These are phyloP conservation scores for Phaeosphaeriaceae sp. DNA, from an alignment of 2,329 filamentous ascomycete genomes.

Conservation along the genomic window DNA sequence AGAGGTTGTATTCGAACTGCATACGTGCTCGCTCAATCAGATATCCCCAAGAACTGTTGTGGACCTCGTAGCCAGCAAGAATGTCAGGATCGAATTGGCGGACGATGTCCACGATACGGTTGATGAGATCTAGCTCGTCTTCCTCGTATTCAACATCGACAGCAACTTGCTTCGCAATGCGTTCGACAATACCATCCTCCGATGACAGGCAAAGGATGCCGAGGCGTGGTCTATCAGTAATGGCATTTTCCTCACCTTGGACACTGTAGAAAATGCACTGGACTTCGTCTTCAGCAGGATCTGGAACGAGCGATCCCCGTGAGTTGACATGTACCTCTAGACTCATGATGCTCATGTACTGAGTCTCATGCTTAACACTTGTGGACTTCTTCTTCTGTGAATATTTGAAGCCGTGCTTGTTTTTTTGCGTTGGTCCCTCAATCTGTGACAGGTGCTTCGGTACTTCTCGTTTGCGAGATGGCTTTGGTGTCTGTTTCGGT, in stretches of 20 bases:
- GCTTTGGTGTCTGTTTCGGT: constrained; percentile 17
- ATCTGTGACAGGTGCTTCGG: constrained; percentile 75
- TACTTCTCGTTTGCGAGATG: constrained; percentile 18
- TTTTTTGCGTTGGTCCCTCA: constrained; percentile 83
- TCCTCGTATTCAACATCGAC: constrained; percentile 75
- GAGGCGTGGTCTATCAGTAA: constrained; percentile 62
- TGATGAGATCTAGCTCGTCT: constrained; percentile 84
- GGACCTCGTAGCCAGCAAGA: constrained; percentile 92
- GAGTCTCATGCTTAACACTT: constrained; percentile 80
- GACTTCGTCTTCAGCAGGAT: constrained; percentile 90
- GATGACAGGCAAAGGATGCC: constrained; percentile 78
- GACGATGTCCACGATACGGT: constrained; percentile 86
- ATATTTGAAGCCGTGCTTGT: constrained; percentile 84
- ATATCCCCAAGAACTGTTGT: constrained; percentile 94
- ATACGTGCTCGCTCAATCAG: constrained; percentile 85
- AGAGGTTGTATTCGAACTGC: constrained; percentile 89
- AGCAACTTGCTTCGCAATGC: constrained; percentile 66
- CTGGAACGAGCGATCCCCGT: constrained; percentile 78
- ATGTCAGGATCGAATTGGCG: constrained; percentile 87
- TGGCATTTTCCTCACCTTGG: constrained; percentile 73
- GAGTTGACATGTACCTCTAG: constrained; percentile 92
- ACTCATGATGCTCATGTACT: constrained; percentile 97
- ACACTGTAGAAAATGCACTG: constrained; percentile 90
- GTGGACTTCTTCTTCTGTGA: constrained; percentile 77
- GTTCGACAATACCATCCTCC: constrained; percentile 64